These are phyloP conservation scores for Emergomyces africanus DNA, from an alignment of 2,329 filamentous ascomycete species.

Conservation along the genomic window DNA sequence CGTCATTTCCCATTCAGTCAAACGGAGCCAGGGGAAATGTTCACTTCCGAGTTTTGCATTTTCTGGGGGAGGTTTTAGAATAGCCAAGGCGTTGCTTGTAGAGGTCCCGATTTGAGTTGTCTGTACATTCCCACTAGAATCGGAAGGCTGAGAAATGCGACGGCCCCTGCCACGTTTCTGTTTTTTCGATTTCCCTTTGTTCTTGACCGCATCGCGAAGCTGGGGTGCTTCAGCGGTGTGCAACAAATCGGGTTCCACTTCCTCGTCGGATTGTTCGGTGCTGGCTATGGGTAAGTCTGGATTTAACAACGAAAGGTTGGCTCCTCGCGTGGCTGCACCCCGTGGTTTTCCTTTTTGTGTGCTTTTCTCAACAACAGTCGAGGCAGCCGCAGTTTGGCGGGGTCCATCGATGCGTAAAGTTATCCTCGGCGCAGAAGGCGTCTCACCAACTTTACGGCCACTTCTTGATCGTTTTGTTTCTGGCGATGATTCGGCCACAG, in stretches of 20 bases:
- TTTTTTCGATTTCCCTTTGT: slow-evolving; percentile 23
- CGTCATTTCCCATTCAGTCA: slow-evolving; percentile 57
- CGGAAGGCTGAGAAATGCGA: slow-evolving; percentile 7
- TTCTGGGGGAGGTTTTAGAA: slow-evolving; percentile 45
- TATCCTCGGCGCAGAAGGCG: slow-evolving; percentile 24
- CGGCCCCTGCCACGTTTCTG: slow-evolving; percentile 27
- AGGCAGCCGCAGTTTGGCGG: slow-evolving; percentile 11
- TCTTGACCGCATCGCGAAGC: neutral
- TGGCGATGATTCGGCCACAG: slow-evolving; percentile 19
- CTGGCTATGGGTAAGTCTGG: slow-evolving; percentile 35
- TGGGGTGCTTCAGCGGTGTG: slow-evolving; percentile 9
- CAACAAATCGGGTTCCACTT: slow-evolving; percentile 20
- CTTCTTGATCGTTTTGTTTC: slow-evolving; percentile 30
- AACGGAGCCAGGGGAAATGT: slow-evolving; percentile 49
- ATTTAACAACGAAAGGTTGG: slow-evolving; percentile 26
- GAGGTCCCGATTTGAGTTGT: slow-evolving; percentile 43
- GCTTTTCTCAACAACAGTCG: slow-evolving; percentile 6
- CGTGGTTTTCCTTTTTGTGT: slow-evolving; percentile 26
- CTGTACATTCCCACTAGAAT: neutral
- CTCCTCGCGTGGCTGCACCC: slow-evolving; percentile 22
- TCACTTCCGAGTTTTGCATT: slow-evolving; percentile 48
- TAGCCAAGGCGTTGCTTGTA: slow-evolving; percentile 48
- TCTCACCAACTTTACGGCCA: slow-evolving; percentile 26
- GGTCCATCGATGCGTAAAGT: slow-evolving; percentile 29
- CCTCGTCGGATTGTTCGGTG: slow-evolving; percentile 34